Evolutionary conservation across 2,329 filamentous ascomycete species (phyloP).

Genomic region (Trichocomaceae sp.): DNA sequence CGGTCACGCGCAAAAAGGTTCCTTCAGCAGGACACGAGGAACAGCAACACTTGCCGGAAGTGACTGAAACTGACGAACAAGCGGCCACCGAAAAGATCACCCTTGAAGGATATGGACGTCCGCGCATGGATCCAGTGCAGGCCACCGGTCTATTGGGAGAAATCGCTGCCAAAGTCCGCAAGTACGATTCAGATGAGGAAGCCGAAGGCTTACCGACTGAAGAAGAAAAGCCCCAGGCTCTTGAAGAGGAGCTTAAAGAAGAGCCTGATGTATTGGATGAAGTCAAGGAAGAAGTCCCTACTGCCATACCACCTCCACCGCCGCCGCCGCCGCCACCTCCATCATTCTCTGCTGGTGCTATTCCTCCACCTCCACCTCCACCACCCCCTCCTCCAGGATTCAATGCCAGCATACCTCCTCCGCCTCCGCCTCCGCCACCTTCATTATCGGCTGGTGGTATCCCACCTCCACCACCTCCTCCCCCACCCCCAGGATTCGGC

Average conservation of each 20-base stretch:
- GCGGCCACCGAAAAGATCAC: constrained; percentile 69
- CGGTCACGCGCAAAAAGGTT: constrained; percentile 54
- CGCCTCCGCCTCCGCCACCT: constrained; percentile 39
- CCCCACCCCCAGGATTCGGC: constrained; percentile 28
- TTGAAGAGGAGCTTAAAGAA: constrained; percentile 50
- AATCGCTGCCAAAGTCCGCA: constrained; percentile 68
- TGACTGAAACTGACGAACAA: constrained; percentile 46
- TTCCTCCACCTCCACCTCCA: constrained; percentile 37
- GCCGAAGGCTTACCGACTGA: constrained; percentile 43
- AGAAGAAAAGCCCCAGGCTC: constrained; percentile 41
- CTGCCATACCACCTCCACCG: constrained; percentile 13
- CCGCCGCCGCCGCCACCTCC: constrained; percentile 21
- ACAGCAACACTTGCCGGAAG: constrained; percentile 44
- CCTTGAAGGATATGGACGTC: constrained; percentile 57
- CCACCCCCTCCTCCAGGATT: constrained; percentile 30
- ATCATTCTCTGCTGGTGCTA: constrained; percentile 38
- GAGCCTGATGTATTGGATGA: constrained; percentile 47
- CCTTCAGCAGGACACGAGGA: constrained; percentile 35
- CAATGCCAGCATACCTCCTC: constrained; percentile 35
- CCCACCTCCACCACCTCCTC: constrained; percentile 37
- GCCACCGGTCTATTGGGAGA: constrained; percentile 62
- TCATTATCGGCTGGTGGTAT: constrained; percentile 39
- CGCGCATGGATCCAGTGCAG: constrained; percentile 56
- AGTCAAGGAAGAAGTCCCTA: constrained; percentile 31
- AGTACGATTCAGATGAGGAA: constrained; percentile 59